These are phyloP conservation scores for Lentinula raphanica DNA, from an alignment of 768 basidiomycete genomes.

Conservation along the genomic window DNA sequence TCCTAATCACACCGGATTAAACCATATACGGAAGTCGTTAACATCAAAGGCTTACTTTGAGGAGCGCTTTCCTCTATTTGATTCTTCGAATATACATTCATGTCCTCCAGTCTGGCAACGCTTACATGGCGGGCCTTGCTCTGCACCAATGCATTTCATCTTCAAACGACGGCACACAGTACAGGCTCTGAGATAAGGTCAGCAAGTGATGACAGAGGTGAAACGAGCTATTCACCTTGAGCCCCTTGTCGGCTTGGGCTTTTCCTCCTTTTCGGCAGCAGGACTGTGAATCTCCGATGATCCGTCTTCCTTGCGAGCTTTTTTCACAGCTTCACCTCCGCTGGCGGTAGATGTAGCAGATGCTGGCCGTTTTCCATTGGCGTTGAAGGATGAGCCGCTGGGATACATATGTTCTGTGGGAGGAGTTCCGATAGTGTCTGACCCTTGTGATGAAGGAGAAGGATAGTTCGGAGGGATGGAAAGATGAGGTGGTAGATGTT, in stretches of 20 bases:
- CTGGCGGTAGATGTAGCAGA: constrained; percentile 38
- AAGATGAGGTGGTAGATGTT: constrained; percentile 50
- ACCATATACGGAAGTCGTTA: constrained; percentile 8
- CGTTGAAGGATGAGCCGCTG: constrained; percentile 33
- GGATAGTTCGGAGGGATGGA: constrained; percentile 56
- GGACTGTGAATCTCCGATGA: constrained; percentile 44
- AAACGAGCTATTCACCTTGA: constrained; percentile 51
- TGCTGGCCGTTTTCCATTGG: constrained; percentile 65
- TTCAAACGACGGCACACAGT: constrained; percentile 88
- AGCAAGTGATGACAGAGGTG: background rate
- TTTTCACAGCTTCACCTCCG: constrained; percentile 47
- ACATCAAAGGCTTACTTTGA: constrained; percentile 52
- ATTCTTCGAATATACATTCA: constrained; percentile 96
- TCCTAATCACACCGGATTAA: constrained; percentile 43
- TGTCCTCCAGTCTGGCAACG: constrained; percentile 74
- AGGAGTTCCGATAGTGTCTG: constrained; percentile 70
- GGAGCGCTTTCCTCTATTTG: constrained; percentile 87
- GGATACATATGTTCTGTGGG: constrained; percentile 59
- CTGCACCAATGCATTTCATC: constrained; percentile 91
- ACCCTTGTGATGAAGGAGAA: constrained; percentile 77
- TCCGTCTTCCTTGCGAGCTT: constrained; percentile 58
- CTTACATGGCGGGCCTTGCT: constrained; percentile 88
- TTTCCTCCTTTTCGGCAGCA: constrained; percentile 58
- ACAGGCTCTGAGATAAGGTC: constrained; percentile 59
- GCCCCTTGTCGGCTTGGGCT: constrained; percentile 83